A percentile compares a stretch with the other conserved stretches of the same genome.
Conservation (phyloP, 306 rosid species). For the Leucaena leucocephala region DNA sequence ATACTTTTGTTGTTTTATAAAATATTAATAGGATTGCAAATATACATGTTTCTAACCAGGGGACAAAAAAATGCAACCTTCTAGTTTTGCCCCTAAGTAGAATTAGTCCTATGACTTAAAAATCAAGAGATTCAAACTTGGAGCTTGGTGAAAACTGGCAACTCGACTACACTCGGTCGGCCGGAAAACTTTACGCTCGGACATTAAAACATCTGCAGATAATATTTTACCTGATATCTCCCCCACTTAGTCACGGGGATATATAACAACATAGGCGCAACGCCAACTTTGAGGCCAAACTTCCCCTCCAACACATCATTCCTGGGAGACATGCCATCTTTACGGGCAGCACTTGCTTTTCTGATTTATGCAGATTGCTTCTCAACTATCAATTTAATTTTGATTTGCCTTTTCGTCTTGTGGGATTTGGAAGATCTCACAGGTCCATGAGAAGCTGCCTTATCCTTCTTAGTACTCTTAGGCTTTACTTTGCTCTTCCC, state of each 20-base stretch:
- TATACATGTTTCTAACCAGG: neutral
- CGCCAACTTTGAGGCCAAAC: constrained; percentile 5
- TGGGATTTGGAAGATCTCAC: constrained; percentile 40
- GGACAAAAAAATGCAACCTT: neutral
- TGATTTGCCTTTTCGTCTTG: constrained; percentile 38
- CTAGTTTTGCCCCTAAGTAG: neutral
- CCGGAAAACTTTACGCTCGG: constrained; percentile 22
- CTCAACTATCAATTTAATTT: constrained; percentile 25
- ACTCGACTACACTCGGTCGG: constrained; percentile 6
- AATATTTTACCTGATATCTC: neutral
- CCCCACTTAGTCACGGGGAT: neutral
- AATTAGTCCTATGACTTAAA: neutral
- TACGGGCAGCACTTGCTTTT: constrained; percentile 8
- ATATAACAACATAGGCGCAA: neutral
- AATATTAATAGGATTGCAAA: neutral
- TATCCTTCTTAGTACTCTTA: constrained; percentile 27
- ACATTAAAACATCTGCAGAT: constrained; percentile 10
- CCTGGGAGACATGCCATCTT: constrained; percentile 23
- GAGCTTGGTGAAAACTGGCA: neutral
- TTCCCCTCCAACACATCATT: neutral
- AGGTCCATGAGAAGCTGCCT: constrained; percentile 36
- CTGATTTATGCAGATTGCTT: constrained; percentile 17
- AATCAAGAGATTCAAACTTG: constrained; percentile 16
- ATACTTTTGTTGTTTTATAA: neutral
- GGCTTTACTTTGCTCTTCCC: constrained; percentile 44